Evolutionary conservation across 1,139 yeast genomes (phyloP).

Genomic region (Yarrowia galli): DNA sequence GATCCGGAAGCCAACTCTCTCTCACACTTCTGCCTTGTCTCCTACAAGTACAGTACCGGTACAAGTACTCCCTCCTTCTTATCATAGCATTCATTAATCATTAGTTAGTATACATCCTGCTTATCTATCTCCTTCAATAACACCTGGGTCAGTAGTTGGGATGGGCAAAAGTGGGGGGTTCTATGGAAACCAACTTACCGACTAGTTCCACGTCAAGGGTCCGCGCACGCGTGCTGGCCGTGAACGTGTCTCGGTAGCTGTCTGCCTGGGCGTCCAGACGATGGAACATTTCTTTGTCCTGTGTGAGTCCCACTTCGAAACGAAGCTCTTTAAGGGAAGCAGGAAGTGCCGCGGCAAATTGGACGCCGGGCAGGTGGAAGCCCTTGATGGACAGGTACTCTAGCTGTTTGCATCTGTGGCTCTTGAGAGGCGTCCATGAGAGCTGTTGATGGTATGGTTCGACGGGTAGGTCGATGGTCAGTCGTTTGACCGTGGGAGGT

Average conservation of each 20-base stretch:
- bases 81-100: slow-evolving; percentile 18
- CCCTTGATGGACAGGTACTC: slow-evolving; percentile 43
- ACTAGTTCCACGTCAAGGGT: slow-evolving; percentile 30
- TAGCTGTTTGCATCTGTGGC: slow-evolving; percentile 41
- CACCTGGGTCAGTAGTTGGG: slow-evolving; percentile 37
- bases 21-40: too few relatives aligned
- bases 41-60: too few relatives aligned
- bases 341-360: slow-evolving; percentile 43
- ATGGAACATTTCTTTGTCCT: slow-evolving; percentile 35
- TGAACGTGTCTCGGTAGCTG: slow-evolving; percentile 36
- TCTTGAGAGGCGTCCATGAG: slow-evolving; percentile 44
- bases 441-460: slow-evolving; percentile 41
- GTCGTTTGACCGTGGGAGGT: slow-evolving; percentile 42
- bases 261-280: slow-evolving; percentile 38
- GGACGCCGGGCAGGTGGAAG: slow-evolving; percentile 43
- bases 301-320: slow-evolving; percentile 40
- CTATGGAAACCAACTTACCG: slow-evolving; percentile 36
- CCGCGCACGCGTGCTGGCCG: slow-evolving; percentile 23
- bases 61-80: background rate
- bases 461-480: slow-evolving; percentile 42
- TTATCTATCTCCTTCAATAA: slow-evolving; percentile 22
- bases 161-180: slow-evolving; percentile 33
- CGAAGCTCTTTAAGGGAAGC: slow-evolving; percentile 40
- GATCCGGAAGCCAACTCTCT: too few relatives aligned
- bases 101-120: slow-evolving; percentile 33